phyloP scores from a whole-genome alignment of 75 land plant genomes.

The Azolla pinnata region DNA sequence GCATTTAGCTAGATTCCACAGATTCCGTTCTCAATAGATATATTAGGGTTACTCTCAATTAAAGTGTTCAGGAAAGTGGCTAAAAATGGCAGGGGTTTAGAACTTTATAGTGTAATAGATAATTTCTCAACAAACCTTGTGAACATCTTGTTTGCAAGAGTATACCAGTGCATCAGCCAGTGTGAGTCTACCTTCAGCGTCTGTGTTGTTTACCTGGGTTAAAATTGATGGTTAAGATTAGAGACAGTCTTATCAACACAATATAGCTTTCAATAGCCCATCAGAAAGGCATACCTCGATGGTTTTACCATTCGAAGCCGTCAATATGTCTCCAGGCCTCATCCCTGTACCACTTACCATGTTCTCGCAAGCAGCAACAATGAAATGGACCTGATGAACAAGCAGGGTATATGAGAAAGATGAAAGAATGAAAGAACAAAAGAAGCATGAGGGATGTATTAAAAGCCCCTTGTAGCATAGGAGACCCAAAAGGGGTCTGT shows the following conservation, averaged over 20 bases:
- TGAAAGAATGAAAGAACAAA: too few species aligned
- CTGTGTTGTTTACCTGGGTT: constrained; percentile 88
- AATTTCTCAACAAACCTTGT: constrained; percentile 50
- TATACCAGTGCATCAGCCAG: constrained; percentile 97
- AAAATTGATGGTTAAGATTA: not conserved
- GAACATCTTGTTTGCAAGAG: constrained; percentile 89
- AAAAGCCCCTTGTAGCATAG: too few species aligned
- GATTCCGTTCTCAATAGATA: too few species aligned
- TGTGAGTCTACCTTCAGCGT: constrained; percentile 96
- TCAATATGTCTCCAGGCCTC: constrained; percentile 94
- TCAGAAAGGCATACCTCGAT: too few species aligned
- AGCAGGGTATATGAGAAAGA: not conserved
- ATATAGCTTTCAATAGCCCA: too few species aligned
- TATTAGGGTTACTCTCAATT: too few species aligned
- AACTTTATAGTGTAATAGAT: not conserved
- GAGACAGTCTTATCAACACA: not conserved
- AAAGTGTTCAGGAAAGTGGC: not conserved
- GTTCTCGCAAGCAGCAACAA: constrained; percentile 98
- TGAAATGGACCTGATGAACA: constrained; percentile 65
- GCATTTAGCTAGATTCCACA: too few species aligned
- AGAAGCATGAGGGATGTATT: too few species aligned
- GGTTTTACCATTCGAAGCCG: constrained; percentile 96
- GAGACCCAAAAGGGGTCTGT: too few species aligned
- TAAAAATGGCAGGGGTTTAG: not conserved
- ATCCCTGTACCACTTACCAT: constrained; percentile 98